Conservation (phyloP, 768 basidiomycete genomes). For the Naganishia kalamii region DNA sequence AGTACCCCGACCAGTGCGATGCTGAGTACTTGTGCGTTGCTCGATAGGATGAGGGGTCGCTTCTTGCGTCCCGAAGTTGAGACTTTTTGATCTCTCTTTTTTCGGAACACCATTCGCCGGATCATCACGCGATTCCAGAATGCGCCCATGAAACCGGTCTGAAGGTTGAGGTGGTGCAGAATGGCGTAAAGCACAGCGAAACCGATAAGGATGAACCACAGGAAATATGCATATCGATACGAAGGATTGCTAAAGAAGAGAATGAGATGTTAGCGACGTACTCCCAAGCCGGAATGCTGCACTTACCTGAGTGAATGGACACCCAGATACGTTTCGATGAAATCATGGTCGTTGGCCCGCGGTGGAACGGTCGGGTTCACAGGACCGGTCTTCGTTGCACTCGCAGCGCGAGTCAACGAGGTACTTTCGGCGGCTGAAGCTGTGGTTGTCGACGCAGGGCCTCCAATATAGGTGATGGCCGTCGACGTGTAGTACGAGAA, state of each 20-base stretch:
- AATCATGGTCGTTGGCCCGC: conserved; percentile 37
- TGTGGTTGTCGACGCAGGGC: conserved; percentile 26
- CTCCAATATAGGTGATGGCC: conserved; percentile 23
- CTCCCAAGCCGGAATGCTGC: not conserved
- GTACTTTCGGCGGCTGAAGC: not conserved
- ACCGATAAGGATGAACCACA: conserved; percentile 41
- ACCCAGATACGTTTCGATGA: conserved; percentile 39
- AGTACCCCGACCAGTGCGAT: conserved; percentile 51
- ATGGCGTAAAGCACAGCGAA: conserved; percentile 37
- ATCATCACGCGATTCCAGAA: conserved; percentile 59
- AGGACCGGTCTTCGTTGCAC: conserved; percentile 21
- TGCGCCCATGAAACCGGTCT: conserved; percentile 50
- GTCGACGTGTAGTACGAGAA: conserved; percentile 30
- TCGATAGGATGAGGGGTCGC: conserved; percentile 49
- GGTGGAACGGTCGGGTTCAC: conserved; percentile 41
- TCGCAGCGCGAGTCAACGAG: conserved; percentile 8
- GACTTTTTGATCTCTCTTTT: conserved; percentile 51
- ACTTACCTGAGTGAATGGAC: conserved; percentile 45
- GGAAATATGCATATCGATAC: conserved; percentile 43
- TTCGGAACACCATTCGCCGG: conserved; percentile 58
- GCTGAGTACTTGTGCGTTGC: conserved; percentile 60
- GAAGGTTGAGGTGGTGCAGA: conserved; percentile 40
- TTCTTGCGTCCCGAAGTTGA: conserved; percentile 35
- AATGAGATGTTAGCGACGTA: not conserved
- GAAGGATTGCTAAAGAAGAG: conserved; percentile 35